Percentiles rank a stretch among this genome's conserved stretches.
These are phyloP conservation scores for Didymella glomerata DNA, from an alignment of 2,329 filamentous ascomycete genomes.

Conservation along the genomic window DNA sequence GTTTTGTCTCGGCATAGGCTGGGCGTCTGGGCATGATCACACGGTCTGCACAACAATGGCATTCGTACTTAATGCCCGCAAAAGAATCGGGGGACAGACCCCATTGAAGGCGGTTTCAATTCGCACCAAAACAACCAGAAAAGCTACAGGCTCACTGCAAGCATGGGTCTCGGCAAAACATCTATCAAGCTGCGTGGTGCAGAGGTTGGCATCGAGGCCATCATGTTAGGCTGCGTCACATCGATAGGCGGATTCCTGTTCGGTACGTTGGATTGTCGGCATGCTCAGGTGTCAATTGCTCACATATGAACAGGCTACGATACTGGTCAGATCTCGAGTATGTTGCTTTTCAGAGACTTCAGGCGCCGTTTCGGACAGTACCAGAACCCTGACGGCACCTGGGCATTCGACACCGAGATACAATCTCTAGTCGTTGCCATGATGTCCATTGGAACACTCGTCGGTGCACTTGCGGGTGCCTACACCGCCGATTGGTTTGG, in stretches of 20 bases:
- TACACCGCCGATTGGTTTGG: slow-evolving; percentile 64
- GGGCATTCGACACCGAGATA: slow-evolving; percentile 52
- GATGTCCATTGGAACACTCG: slow-evolving; percentile 53
- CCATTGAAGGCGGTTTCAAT: slow-evolving; percentile 4
- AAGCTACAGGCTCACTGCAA: slow-evolving; percentile 19
- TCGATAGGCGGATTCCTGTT: slow-evolving; percentile 59
- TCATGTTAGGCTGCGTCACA: slow-evolving; percentile 65
- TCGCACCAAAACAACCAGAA: slow-evolving; percentile 1
- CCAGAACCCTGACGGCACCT: slow-evolving; percentile 51
- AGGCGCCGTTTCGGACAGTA: slow-evolving; percentile 63
- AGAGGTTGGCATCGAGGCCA: slow-evolving; percentile 48
- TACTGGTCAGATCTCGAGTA: slow-evolving; percentile 54
- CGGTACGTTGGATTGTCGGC: slow-evolving; percentile 31
- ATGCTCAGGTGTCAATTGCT: neutral
- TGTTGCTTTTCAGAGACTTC: slow-evolving; percentile 60
- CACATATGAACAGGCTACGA: slow-evolving; percentile 67
- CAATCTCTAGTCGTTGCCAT: slow-evolving; percentile 53
- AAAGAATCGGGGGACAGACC: slow-evolving; percentile 5
- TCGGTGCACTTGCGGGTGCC: slow-evolving; percentile 53
- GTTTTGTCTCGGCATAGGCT: slow-evolving; percentile 30
- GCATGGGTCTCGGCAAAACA: slow-evolving; percentile 40
- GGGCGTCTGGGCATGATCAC: slow-evolving; percentile 37
- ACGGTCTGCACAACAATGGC: slow-evolving; percentile 25
- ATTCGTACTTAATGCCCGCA: slow-evolving; percentile 30
- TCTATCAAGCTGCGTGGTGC: slow-evolving; percentile 44